Evolutionary conservation across 352 stramenopile species (phyloP).

Genomic region (Globisporangium perplexum): DNA sequence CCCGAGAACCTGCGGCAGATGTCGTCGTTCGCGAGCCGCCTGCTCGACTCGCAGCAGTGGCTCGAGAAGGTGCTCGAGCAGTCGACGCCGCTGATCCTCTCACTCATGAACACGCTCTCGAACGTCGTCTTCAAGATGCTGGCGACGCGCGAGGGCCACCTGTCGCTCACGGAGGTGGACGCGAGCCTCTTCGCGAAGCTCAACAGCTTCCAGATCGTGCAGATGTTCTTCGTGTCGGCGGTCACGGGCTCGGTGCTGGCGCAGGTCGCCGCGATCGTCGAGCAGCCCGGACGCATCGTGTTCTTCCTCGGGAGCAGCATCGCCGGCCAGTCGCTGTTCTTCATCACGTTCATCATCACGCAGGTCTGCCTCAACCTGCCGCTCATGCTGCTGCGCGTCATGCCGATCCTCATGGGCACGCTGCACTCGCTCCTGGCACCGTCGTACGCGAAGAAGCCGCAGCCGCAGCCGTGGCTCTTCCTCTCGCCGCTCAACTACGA

Average conservation of each 20-base stretch:
- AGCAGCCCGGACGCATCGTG: constrained; percentile 53
- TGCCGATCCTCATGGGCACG: constrained; percentile 33
- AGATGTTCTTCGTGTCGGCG: constrained; percentile 80
- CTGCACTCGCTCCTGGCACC: constrained; percentile 47
- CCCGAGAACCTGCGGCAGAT: constrained; percentile 51
- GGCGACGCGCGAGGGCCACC: constrained; percentile 54
- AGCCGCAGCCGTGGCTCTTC: constrained; percentile 45
- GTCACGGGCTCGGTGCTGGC: constrained; percentile 60
- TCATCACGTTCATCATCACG: constrained; percentile 75
- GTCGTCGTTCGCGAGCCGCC: constrained; percentile 35
- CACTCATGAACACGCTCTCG: constrained; percentile 62
- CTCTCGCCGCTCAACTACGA: constrained; percentile 47
- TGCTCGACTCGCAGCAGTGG: constrained; percentile 43
- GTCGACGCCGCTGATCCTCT: constrained; percentile 54
- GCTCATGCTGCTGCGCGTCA: constrained; percentile 53
- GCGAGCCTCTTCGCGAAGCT: constrained; percentile 73
- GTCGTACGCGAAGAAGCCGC: constrained; percentile 38
- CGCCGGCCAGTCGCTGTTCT: constrained; percentile 72
- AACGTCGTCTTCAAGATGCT: constrained; percentile 65
- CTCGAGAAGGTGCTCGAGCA: constrained; percentile 55
- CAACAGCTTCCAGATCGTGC: constrained; percentile 71
- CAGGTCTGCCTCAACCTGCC: constrained; percentile 61
- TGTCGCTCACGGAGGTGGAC: constrained; percentile 60
- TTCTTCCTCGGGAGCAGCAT: constrained; percentile 71
- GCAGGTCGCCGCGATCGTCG: constrained; percentile 48